Base-by-base conservation (phyloP, 176 grass and related monocot species). In the Elaeis guineensis region DNA sequence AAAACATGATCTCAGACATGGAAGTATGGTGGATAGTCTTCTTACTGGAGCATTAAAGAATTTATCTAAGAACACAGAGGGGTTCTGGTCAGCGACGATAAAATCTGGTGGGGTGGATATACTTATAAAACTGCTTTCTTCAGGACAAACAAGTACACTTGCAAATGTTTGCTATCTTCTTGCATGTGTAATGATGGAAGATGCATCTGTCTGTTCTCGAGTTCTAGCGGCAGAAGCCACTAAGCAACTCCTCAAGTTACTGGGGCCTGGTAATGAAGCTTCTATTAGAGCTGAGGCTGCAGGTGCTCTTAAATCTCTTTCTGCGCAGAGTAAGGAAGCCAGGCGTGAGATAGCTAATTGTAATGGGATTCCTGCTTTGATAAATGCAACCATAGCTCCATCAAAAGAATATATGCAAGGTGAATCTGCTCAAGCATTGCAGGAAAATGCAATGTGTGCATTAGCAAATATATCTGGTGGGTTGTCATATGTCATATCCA, bases 351-450 rank as follows among this genome's bases (percentile, higher is more conserved):
- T 99, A 78, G 88, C 85, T 72, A 99, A 83, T 74, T 86, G 74
- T 81, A 93, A 86, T 78, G 94, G 94, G 20, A 93, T 99, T 57
- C 94, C 94, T 68, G 70, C 88, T 83, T 75, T 99, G 52, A 99
- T 99, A 74, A 99, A 99, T 86, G 94, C 94, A 61, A 99, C 94
- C 53, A 99, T 99, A 73, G 94, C 94, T 77, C 94, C 94, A 59
- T 99, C 94, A 23, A 99, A 99, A 70, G 94, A 99, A 82, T 99
- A 89, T 69, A 99, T 99, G 94, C 94, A 99, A 71, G 94, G 94
- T 22, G 94, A 99, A 85, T 93, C 88, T 79, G 94, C 94, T 63
- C 94, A 99, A 67, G 88, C 88, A 49, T 76, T 99, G 76, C 94
- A 99, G 78, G 94, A 93, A 75, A 99, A 99, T 86, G 94, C 94